Conservation (phyloP, 163 green algal species). For the Scenedesmus sp. region DNA sequence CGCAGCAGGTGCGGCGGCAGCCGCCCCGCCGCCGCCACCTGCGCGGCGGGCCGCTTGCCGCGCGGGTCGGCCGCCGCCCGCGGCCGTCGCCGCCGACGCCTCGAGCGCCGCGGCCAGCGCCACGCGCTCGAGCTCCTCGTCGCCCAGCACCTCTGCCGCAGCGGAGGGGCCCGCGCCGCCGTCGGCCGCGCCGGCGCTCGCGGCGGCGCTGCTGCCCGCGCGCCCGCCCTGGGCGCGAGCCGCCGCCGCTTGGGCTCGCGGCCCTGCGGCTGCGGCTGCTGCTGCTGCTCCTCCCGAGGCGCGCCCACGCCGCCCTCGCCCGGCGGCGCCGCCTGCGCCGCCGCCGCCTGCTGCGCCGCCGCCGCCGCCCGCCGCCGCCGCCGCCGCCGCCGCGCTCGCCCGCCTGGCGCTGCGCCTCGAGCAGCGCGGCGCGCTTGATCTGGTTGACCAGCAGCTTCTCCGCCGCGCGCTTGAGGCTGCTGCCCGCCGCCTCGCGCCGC, state of each 20-base stretch:
- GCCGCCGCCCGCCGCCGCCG: not conserved
- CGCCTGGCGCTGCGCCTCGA: slow-evolving; percentile 41
- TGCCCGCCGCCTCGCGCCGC: slow-evolving; percentile 75
- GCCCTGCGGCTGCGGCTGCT: not conserved
- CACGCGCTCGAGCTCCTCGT: slow-evolving; percentile 18
- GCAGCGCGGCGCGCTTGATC: slow-evolving; percentile 80
- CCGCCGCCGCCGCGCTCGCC: not conserved
- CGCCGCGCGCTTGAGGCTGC: slow-evolving; percentile 78
- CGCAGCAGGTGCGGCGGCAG: slow-evolving; percentile 9
- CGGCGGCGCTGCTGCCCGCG: too few species aligned
- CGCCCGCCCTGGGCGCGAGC: too few species aligned
- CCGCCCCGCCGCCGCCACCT: not conserved
- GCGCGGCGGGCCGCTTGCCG: slow-evolving; percentile 25
- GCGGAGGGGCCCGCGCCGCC: not conserved
- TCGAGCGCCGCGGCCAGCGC: slow-evolving; percentile 8
- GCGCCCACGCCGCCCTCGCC: not conserved
- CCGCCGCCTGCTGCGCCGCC: not conserved
- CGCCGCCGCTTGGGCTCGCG: not conserved
- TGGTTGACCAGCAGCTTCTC: slow-evolving; percentile 96
- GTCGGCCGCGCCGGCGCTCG: too few species aligned
- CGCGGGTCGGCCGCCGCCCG: slow-evolving; percentile 26
- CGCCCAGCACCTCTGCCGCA: not conserved
- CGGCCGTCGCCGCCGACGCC: slow-evolving; percentile 33
- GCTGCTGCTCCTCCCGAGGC: not conserved
- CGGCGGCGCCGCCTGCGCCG: too few species aligned